These are phyloP conservation scores for Excoecaria cochinchinensis DNA, from an alignment of 345 rosid species.

Conservation along the genomic window DNA sequence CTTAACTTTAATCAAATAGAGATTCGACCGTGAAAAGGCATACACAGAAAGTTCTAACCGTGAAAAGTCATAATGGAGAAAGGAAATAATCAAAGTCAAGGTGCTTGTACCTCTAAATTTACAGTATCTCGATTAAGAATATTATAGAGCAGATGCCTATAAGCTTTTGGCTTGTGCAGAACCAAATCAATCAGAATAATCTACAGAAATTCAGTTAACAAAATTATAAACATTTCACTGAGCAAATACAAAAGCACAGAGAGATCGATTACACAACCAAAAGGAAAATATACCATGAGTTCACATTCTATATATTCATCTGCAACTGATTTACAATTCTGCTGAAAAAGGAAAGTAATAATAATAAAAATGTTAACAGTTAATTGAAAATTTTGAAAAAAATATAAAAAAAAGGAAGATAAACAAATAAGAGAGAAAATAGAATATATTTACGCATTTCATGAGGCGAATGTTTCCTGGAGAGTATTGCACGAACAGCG, in stretches of 20 bases:
- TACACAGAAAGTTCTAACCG: background rate
- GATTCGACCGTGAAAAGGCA: background rate
- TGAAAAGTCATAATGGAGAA: background rate
- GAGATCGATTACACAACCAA: background rate
- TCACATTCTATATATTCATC: constrained; percentile 83
- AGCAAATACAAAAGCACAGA: background rate
- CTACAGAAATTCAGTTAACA: constrained; percentile 29
- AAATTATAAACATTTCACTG: background rate
- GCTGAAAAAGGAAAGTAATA: constrained; percentile 32
- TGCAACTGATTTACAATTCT: constrained; percentile 66
- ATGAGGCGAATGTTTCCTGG: constrained; percentile 68
- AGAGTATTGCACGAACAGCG: constrained; percentile 65
- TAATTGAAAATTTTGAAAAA: background rate
- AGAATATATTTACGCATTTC: constrained; percentile 58
- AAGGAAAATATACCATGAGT: constrained; percentile 46
- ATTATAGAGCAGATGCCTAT: constrained; percentile 67
- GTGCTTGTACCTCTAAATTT: constrained; percentile 47
- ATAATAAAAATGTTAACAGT: background rate
- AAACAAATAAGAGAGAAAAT: background rate
- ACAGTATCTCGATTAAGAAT: constrained; percentile 47
- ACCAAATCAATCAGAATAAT: constrained; percentile 70
- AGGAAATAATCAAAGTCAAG: background rate
- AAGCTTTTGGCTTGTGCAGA: constrained; percentile 74
- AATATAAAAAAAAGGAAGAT: background rate
- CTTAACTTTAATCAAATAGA: background rate